Percentiles rank a stretch among this genome's conserved stretches.
Evolutionary conservation across 768 basidiomycete species (phyloP).

Genomic region (Podaxis carcinomalis): DNA sequence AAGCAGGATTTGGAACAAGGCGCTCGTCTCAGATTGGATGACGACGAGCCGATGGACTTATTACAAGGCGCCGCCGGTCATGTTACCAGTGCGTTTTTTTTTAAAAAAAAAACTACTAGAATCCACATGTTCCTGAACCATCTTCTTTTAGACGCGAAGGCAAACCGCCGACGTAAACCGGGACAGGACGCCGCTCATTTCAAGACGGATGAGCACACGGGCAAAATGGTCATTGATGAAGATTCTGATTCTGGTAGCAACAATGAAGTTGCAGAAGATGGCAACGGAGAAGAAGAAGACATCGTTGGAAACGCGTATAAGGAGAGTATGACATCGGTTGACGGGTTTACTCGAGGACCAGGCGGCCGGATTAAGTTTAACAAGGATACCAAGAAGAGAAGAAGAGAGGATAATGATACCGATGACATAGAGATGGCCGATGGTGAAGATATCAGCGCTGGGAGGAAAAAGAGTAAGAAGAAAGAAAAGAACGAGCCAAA

Average conservation of each 20-base stretch:
- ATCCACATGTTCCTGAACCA: not conserved
- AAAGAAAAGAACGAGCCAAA: conserved; percentile 32
- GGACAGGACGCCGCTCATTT: conserved; percentile 85
- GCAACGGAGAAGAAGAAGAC: conserved; percentile 32
- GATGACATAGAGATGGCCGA: conserved; percentile 71
- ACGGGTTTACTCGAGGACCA: conserved; percentile 84
- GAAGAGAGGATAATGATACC: conserved; percentile 50
- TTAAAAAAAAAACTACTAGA: not conserved
- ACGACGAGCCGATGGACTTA: conserved; percentile 94
- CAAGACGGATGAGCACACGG: conserved; percentile 81
- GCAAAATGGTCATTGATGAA: conserved; percentile 75
- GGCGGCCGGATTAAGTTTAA: conserved; percentile 91
- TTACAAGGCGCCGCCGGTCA: conserved; percentile 73
- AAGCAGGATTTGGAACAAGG: conserved; percentile 33
- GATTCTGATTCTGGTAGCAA: conserved; percentile 44
- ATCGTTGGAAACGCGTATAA: conserved; percentile 78
- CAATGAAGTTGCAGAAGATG: conserved; percentile 28
- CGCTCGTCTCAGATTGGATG: conserved; percentile 76
- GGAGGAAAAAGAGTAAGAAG: conserved; percentile 53
- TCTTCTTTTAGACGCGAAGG: conserved; percentile 33
- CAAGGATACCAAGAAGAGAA: conserved; percentile 93
- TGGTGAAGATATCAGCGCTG: conserved; percentile 38
- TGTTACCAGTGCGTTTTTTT: conserved; percentile 56
- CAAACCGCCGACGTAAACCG: conserved; percentile 62
- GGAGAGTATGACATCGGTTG: conserved; percentile 77